Conservation (phyloP, 2,329 filamentous ascomycete genomes). For the Aspergillus sp. region DNA sequence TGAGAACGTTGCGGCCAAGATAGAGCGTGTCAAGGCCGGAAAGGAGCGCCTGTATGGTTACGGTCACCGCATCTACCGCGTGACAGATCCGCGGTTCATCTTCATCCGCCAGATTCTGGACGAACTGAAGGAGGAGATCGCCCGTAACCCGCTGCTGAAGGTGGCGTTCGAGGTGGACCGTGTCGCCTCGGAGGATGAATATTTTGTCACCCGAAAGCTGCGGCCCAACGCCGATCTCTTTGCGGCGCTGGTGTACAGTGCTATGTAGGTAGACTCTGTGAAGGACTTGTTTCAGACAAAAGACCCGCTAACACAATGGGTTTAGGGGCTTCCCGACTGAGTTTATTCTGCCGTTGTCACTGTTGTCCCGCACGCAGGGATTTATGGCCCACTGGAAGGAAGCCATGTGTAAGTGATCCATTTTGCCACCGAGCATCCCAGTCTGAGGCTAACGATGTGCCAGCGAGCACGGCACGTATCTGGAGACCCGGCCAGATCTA, state of each 20-base stretch:
- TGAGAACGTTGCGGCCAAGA: constrained; percentile 54
- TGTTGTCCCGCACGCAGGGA: constrained; percentile 5
- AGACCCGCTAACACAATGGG: not conserved
- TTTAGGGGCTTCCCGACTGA: constrained; percentile 10
- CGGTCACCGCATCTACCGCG: constrained; percentile 51
- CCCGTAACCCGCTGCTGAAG: constrained; percentile 36
- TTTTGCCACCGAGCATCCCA: not conserved
- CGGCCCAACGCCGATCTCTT: constrained; percentile 45
- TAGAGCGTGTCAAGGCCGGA: constrained; percentile 53
- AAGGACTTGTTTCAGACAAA: not conserved
- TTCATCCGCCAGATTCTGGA: constrained; percentile 46
- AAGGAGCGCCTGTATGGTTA: constrained; percentile 58
- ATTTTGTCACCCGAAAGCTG: constrained; percentile 40
- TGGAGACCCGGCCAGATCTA: constrained; percentile 3
- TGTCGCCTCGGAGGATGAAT: constrained; percentile 38
- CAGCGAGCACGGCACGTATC: not conserved
- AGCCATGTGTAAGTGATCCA: constrained; percentile 28
- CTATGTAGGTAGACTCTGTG: constrained; percentile 27
- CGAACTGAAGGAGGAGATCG: constrained; percentile 21
- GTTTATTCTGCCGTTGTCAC: constrained; percentile 7
- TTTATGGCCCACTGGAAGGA: constrained; percentile 17
- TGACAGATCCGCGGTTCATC: constrained; percentile 56
- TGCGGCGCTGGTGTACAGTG: constrained; percentile 41
- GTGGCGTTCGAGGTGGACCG: constrained; percentile 44
- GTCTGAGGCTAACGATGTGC: not conserved